Evolutionary conservation across 345 rosid genomes (phyloP).

Genomic region (rapeseed (Brassica napus)): DNA sequence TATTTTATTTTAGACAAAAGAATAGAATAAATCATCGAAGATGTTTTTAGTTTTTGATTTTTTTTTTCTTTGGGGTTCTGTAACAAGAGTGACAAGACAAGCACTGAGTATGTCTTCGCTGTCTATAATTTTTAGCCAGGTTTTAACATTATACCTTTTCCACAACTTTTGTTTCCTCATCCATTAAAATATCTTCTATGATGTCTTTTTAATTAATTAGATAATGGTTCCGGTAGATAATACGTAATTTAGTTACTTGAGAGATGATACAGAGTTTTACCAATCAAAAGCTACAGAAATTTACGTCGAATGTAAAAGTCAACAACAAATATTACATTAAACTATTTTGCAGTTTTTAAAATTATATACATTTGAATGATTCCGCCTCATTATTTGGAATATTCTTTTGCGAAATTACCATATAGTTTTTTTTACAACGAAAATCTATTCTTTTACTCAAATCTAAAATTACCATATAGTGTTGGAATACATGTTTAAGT

Average conservation of each 20-base stretch:
- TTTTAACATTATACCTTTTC: slow-evolving; percentile 31
- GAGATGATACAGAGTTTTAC: neutral
- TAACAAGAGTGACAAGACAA: slow-evolving; percentile 40
- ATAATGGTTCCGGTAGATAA: neutral
- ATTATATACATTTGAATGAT: too few species aligned
- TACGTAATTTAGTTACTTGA: neutral
- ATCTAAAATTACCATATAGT: neutral
- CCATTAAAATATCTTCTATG: slow-evolving; percentile 5
- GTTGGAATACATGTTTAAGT: neutral
- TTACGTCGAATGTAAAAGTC: neutral
- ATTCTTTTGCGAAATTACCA: neutral
- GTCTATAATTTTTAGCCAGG: slow-evolving; percentile 37
- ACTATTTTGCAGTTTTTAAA: neutral
- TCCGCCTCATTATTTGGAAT: neutral
- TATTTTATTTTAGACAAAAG: too few species aligned
- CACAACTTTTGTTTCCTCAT: slow-evolving; percentile 37
- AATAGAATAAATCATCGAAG: too few species aligned
- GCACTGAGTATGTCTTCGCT: slow-evolving; percentile 39
- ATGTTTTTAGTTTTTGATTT: too few species aligned
- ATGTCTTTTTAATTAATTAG: neutral
- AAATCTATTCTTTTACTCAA: too few species aligned
- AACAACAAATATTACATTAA: neutral
- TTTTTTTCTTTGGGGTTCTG: slow-evolving; percentile 26
- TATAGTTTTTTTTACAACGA: too few species aligned
- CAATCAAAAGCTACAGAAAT: too few species aligned